phyloP scores from a whole-genome alignment of 345 rosid genomes.

The Ceriops decandra region DNA sequence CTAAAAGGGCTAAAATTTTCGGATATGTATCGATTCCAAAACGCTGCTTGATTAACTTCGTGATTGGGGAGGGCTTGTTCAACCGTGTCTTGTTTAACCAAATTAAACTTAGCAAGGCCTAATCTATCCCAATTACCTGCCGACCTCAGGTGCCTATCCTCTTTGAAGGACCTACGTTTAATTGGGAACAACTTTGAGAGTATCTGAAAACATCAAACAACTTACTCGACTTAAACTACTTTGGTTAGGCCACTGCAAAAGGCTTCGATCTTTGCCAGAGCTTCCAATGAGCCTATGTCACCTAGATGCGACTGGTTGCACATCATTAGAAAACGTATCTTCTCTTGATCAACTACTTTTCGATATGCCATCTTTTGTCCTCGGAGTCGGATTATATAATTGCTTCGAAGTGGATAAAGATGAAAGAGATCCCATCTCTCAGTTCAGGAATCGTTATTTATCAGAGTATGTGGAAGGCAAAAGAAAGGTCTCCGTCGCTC shows the following conservation, averaged over 20 bases:
- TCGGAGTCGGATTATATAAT: background rate
- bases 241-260: background rate
- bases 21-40: too few species aligned
- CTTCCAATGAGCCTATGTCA: conserved; percentile 3
- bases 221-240: background rate
- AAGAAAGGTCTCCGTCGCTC: too few species aligned
- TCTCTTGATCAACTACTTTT: background rate
- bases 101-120: too few species aligned
- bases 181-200: background rate
- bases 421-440: background rate
- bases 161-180: background rate
- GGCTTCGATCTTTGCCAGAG: conserved; percentile 6
- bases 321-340: background rate
- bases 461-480: too few species aligned
- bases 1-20: too few species aligned
- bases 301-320: background rate
- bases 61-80: too few species aligned
- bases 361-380: background rate
- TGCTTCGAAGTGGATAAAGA: background rate
- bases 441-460: background rate
- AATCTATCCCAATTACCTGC: background rate
- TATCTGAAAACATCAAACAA: background rate
- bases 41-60: too few species aligned
- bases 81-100: too few species aligned
- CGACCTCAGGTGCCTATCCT: background rate